Percentiles rank a stretch among this genome's conserved stretches.
phyloP scores from a whole-genome alignment of 2,329 filamentous ascomycete species.

The Paraphoma sp. region DNA sequence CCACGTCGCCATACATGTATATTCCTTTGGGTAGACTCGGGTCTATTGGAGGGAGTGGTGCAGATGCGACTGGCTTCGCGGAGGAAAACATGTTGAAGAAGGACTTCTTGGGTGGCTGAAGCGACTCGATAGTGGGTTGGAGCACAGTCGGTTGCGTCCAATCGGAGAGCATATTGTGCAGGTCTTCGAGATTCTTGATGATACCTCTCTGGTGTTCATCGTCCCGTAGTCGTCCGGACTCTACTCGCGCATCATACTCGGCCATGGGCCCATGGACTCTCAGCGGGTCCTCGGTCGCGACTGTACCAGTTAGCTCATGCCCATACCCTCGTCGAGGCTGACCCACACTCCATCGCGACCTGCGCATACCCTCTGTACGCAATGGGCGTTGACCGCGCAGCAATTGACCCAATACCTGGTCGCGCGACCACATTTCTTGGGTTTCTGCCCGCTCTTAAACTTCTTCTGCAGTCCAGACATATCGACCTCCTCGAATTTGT shows the following conservation, averaged over 20 bases:
- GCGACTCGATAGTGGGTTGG: conserved; percentile 77
- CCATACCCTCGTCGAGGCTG: not conserved
- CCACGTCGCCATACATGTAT: conserved; percentile 96
- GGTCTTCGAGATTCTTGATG: conserved; percentile 85
- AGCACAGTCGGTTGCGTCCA: conserved; percentile 78
- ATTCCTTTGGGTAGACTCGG: conserved; percentile 82
- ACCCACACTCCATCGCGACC: conserved; percentile 30
- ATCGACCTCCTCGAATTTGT: conserved; percentile 22
- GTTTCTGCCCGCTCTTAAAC: conserved; percentile 12
- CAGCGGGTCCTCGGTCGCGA: conserved; percentile 14
- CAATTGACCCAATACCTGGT: conserved; percentile 3
- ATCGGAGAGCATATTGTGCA: conserved; percentile 79
- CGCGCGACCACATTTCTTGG: conserved; percentile 8
- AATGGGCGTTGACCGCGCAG: conserved; percentile 4
- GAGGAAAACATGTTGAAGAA: conserved; percentile 70
- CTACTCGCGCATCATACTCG: conserved; percentile 87
- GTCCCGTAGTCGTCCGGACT: conserved; percentile 75
- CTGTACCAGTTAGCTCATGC: conserved; percentile 14
- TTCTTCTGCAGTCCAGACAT: conserved; percentile 36
- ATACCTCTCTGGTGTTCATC: conserved; percentile 93
- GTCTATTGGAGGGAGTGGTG: conserved; percentile 63
- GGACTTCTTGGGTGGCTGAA: conserved; percentile 60
- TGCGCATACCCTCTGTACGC: conserved; percentile 37
- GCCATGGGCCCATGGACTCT: conserved; percentile 71
- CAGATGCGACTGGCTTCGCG: conserved; percentile 42